Base-by-base conservation (phyloP, 1,284 basidiomycete species). In the Apiotrichum sp. region DNA sequence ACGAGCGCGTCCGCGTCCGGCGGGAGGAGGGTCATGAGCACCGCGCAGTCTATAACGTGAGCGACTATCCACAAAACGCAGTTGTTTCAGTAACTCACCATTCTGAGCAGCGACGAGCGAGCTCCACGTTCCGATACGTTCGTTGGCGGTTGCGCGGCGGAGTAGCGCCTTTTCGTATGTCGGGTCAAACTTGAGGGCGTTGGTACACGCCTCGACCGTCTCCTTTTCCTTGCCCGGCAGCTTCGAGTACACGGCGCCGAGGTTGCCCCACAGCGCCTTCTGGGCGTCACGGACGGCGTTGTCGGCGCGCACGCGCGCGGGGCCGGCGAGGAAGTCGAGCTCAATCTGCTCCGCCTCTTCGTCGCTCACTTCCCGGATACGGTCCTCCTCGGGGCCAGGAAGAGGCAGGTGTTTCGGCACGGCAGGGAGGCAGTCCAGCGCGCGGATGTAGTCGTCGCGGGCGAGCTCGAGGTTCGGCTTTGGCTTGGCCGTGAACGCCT, bases 111-210 rank as follows among this genome's bases (percentile, higher is more conserved):
- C 80, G 13, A 84, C 80, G 9, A 97, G 79, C 3, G 88, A 86
- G 6, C 87, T 81, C 91, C 92, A 97, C 6, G 86, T 84, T 54
- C 81, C 81, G 34, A 97, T 78, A 38, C 81, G 79, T 61, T 93
- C 89, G 69, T 93, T 96, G 2, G 88, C 88, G 29, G 82, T 71
- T 2, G 92, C 92, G 16, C 95, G 84, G 62, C 95, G 80, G 68
- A 92, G 89, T 2, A 97, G 78, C 0, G 88, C 93, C 75, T 96
- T 98, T 62, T 87, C 72, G 70, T 98, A 96, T 13, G 77, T 72
- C 8, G 91, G 87, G 65, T 93, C 87, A 67, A 96, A 89, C 13
- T 80, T 72, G 11, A 98, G 80, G 4, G 95, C 93, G 53, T 67
- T 62, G 5, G 67, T 70, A 55, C 74, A 74, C 14, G 81, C 58